These are phyloP conservation scores for Neurospora intermedia DNA, from an alignment of 495 filamentous ascomycete genomes.

Conservation along the genomic window DNA sequence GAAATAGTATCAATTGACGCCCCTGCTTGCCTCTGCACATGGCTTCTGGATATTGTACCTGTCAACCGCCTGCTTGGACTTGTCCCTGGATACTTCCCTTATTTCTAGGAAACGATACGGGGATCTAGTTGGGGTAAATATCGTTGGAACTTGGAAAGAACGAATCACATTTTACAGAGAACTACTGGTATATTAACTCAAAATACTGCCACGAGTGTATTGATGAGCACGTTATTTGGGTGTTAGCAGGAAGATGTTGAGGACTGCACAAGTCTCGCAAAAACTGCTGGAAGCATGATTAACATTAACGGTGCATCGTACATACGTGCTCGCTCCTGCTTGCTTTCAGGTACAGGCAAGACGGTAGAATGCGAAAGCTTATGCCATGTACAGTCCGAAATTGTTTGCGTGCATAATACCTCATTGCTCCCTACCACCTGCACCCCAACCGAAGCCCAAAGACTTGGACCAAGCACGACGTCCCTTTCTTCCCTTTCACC, in stretches of 20 bases:
- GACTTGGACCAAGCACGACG: not conserved
- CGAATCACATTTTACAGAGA: not conserved
- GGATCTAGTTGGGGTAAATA: not conserved
- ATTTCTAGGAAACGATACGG: not conserved
- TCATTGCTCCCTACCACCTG: too few species aligned
- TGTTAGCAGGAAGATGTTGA: too few species aligned
- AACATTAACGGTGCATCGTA: too few species aligned
- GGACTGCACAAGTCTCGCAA: too few species aligned
- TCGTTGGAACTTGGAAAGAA: not conserved
- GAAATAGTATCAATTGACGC: not conserved
- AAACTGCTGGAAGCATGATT: too few species aligned
- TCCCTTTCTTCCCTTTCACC: not conserved
- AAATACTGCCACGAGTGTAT: not conserved
- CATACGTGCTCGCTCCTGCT: too few species aligned
- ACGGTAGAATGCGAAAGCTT: too few species aligned
- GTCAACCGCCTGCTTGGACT: not conserved
- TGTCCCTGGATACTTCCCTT: not conserved
- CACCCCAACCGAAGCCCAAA: not conserved
- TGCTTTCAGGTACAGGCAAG: too few species aligned
- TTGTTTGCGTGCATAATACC: too few species aligned
- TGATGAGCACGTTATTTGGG: too few species aligned
- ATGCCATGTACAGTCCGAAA: too few species aligned
- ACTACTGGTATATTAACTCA: not conserved
- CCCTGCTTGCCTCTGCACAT: not conserved
- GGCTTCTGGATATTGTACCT: not conserved